Conservation (phyloP, 805 yeast species). For the Spathaspora sp. region DNA sequence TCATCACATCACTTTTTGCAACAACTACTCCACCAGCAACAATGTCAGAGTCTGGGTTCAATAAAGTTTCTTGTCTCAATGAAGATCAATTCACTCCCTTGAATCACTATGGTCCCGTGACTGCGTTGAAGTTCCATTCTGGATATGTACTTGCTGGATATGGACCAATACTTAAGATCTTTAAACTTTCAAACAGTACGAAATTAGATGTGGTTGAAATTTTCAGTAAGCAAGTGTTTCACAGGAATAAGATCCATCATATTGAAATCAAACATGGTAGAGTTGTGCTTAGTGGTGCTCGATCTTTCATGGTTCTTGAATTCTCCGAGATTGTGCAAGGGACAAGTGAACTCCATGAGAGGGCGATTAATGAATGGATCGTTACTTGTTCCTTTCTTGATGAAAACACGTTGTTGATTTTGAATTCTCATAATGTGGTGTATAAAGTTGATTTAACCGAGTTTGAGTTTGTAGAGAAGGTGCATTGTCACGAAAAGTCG, state of each 20-base stretch:
- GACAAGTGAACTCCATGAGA: slow-evolving; percentile 31
- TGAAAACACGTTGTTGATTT: slow-evolving; percentile 37
- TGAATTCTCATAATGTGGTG: slow-evolving; percentile 80
- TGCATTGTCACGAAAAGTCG: slow-evolving; percentile 65
- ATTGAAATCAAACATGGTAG: slow-evolving; percentile 40
- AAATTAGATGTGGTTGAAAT: slow-evolving; percentile 29
- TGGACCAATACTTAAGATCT: slow-evolving; percentile 58
- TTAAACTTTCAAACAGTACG: slow-evolving; percentile 29
- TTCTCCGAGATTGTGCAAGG: slow-evolving; percentile 21
- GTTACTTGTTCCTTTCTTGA: slow-evolving; percentile 51
- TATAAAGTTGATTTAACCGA: slow-evolving; percentile 26
- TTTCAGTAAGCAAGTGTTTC: slow-evolving; percentile 46
- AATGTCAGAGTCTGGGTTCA: slow-evolving; percentile 1
- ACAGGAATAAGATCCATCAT: slow-evolving; percentile 82
- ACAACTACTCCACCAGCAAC: background rate
- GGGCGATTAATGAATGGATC: slow-evolving; percentile 76
- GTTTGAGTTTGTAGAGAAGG: slow-evolving; percentile 10
- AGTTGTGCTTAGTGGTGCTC: slow-evolving; percentile 61
- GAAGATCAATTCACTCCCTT: slow-evolving; percentile 14
- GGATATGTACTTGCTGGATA: slow-evolving; percentile 53
- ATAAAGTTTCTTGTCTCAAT: slow-evolving; percentile 9
- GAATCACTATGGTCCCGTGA: slow-evolving; percentile 64
- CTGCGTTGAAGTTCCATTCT: slow-evolving; percentile 50
- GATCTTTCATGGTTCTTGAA: slow-evolving; percentile 52
- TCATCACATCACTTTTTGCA: slow-evolving; percentile 1